Conservation (phyloP, 2,329 filamentous ascomycete genomes). For the Teratosphaeriaceae sp. region DNA sequence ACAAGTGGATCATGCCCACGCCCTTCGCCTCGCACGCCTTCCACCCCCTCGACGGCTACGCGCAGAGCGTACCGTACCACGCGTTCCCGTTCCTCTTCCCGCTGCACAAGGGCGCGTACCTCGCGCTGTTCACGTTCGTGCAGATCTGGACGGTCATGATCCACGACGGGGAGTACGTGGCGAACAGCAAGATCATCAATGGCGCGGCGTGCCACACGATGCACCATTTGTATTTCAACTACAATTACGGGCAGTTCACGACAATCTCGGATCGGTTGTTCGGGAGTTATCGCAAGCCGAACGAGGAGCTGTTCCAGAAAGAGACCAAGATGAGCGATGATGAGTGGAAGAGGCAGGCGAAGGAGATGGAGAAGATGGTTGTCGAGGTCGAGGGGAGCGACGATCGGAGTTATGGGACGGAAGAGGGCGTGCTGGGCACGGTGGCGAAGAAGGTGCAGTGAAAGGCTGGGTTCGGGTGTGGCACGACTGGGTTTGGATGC, state of each 20-base stretch:
- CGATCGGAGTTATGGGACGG: constrained; percentile 37
- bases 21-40: constrained; percentile 91
- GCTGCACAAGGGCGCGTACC: constrained; percentile 82
- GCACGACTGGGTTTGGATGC: neutral
- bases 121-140: constrained; percentile 81
- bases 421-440: constrained; percentile 2
- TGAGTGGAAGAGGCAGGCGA: constrained; percentile 71
- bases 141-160: constrained; percentile 98
- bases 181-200: constrained; percentile 86
- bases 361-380: constrained; percentile 69
- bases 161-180: constrained; percentile 89
- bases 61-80: constrained; percentile 87
- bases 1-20: constrained; percentile 99
- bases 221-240: constrained; percentile 83
- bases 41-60: constrained; percentile 87
- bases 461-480: too few species aligned
- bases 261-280: constrained; percentile 86
- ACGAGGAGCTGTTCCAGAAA: constrained; percentile 74
- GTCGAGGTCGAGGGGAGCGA: constrained; percentile 61
- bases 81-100: constrained; percentile 89
- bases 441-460: constrained; percentile 10
- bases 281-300: constrained; percentile 79
- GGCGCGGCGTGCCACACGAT: constrained; percentile 90
- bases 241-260: constrained; percentile 93
- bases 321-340: constrained; percentile 77